Evolutionary conservation across 495 filamentous ascomycete species (phyloP).

Genomic region (Aspergillus diversus): DNA sequence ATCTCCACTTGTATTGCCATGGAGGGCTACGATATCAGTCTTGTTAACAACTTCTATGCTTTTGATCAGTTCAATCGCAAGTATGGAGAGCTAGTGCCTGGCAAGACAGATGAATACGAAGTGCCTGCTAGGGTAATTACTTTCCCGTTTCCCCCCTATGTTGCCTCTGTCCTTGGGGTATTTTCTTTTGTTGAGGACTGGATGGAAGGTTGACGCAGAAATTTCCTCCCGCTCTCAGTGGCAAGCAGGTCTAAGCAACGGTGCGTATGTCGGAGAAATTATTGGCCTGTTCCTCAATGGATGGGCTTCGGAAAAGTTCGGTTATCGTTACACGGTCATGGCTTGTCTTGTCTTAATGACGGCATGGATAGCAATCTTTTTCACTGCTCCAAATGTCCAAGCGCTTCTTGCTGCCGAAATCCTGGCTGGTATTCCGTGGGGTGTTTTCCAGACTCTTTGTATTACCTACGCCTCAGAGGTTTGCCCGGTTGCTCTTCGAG

Average conservation of each 20-base stretch:
- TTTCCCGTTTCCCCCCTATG: constrained; percentile 1
- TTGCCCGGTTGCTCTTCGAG: constrained; percentile 70
- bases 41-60: constrained; percentile 57
- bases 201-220: constrained; percentile 10
- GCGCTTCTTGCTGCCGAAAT: constrained; percentile 74
- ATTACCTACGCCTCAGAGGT: constrained; percentile 84
- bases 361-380: constrained; percentile 76
- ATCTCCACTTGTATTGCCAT: constrained; percentile 59
- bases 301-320: constrained; percentile 73
- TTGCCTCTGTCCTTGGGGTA: background rate
- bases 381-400: constrained; percentile 72
- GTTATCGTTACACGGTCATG: constrained; percentile 74
- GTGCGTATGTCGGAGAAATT: constrained; percentile 66
- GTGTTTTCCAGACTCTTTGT: constrained; percentile 78
- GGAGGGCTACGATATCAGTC: constrained; percentile 61
- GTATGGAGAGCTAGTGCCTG: constrained; percentile 58
- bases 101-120: constrained; percentile 61
- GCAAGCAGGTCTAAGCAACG: constrained; percentile 79
- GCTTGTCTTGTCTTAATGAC: constrained; percentile 64
- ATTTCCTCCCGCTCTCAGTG: constrained; percentile 45
- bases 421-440: constrained; percentile 79
- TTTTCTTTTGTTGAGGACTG: background rate
- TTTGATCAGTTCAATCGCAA: constrained; percentile 65
- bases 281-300: constrained; percentile 79
- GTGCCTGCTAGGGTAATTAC: constrained; percentile 59